A percentile compares a stretch with the other conserved stretches of the same genome.
phyloP scores from a whole-genome alignment of 2,329 filamentous ascomycete genomes.

The Magnaporthiopsis poae region DNA sequence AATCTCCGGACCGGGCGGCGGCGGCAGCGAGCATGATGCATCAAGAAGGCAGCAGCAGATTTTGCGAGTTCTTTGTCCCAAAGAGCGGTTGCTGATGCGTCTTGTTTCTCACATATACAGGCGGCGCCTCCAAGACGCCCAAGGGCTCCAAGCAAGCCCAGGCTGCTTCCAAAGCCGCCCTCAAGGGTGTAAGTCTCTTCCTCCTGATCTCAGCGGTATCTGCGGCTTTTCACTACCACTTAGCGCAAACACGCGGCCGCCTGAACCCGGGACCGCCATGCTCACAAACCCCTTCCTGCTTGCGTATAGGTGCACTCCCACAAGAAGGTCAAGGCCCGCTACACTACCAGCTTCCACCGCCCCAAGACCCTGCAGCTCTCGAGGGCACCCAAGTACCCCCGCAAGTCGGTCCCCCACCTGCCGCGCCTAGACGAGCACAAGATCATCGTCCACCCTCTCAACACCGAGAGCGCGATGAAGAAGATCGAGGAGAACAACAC shows the following conservation, averaged over 20 bases:
- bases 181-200: conserved; percentile 73
- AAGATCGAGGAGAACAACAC: conserved; percentile 99
- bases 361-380: conserved; percentile 93
- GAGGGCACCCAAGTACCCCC: conserved; percentile 87
- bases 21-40: conserved; percentile 31
- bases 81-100: conserved; percentile 65
- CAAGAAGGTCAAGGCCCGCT: conserved; percentile 88
- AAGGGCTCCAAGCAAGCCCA: conserved; percentile 77
- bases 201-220: conserved; percentile 8
- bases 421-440: conserved; percentile 95
- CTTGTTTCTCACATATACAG: conserved; percentile 35
- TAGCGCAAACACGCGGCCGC: not conserved
- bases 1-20: not conserved
- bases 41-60: conserved; percentile 58
- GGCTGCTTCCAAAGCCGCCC: conserved; percentile 84
- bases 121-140: conserved; percentile 39
- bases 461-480: conserved; percentile 99
- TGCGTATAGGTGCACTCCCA: conserved; percentile 43
- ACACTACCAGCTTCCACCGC: conserved; percentile 89
- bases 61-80: conserved; percentile 58
- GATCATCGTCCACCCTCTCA: conserved; percentile 94
- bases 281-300: not conserved
- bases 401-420: conserved; percentile 83
- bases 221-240: not conserved
- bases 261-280: not conserved